Conservation (phyloP, 2,329 filamentous ascomycete species). For the Sporothrix inflata region DNA sequence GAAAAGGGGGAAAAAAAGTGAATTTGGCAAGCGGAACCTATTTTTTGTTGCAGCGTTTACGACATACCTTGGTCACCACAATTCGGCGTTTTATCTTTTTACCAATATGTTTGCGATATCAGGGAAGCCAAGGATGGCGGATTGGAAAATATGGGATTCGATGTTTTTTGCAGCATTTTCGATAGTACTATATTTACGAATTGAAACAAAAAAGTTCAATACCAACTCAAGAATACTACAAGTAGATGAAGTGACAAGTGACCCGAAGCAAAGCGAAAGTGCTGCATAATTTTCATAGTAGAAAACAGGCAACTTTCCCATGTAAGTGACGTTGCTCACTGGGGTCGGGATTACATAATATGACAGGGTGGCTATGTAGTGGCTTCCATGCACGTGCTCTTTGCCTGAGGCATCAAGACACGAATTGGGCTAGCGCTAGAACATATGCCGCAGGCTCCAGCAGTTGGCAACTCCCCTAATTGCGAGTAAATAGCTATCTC, state of each 20-base stretch:
- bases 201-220: not conserved
- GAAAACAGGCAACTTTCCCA: too few relatives aligned
- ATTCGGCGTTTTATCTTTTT: not conserved
- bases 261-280: not conserved
- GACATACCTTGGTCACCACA: constrained; percentile 13
- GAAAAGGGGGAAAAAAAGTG: constrained; percentile 20
- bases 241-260: not conserved
- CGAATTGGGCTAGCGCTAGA: constrained; percentile 25
- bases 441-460: constrained; percentile 34
- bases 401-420: constrained; percentile 32
- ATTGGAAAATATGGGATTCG: constrained; percentile 12
- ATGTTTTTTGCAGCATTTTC: not conserved
- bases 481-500: constrained; percentile 27
- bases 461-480: constrained; percentile 15
- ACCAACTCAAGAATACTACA: not conserved
- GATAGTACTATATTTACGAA: not conserved
- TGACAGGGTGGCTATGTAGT: not conserved
- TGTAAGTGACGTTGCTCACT: constrained; percentile 1
- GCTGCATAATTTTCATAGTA: not conserved
- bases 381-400: constrained; percentile 12
- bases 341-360: not conserved
- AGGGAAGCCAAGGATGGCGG: constrained; percentile 12
- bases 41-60: constrained; percentile 15
- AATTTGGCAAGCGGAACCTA: constrained; percentile 20
- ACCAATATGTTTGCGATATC: constrained; percentile 12